Conservation (phyloP, 768 basidiomycete species). For the Cyathus striatus region DNA sequence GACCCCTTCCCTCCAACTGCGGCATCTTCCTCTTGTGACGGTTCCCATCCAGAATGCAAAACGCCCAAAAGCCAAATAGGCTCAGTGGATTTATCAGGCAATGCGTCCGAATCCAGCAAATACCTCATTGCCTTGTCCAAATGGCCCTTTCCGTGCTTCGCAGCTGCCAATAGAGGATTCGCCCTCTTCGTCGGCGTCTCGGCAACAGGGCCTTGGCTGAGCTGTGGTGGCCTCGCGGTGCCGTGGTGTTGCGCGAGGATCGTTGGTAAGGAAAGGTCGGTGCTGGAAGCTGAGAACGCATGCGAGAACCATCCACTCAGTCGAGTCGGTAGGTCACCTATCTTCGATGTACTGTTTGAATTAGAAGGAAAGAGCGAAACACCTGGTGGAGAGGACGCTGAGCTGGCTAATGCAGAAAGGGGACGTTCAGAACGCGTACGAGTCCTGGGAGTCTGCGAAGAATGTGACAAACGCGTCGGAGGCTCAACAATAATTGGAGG, state of each 20-base stretch:
- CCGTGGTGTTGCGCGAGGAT: constrained; percentile 43
- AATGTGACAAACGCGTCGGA: constrained; percentile 8
- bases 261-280: constrained; percentile 64
- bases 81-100: constrained; percentile 75
- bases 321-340: constrained; percentile 68
- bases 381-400: constrained; percentile 18
- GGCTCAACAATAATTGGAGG: constrained; percentile 68
- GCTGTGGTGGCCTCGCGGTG: too few relatives aligned
- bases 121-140: constrained; percentile 84
- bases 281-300: constrained; percentile 66
- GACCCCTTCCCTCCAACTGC: constrained; percentile 2
- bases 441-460: constrained; percentile 30
- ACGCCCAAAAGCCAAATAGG: constrained; percentile 90
- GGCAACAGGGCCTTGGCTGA: constrained; percentile 13
- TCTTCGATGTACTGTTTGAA: constrained; percentile 42
- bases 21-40: constrained; percentile 17
- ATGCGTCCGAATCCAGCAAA: constrained; percentile 86
- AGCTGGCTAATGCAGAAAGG: constrained; percentile 36
- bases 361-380: constrained; percentile 36
- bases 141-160: constrained; percentile 70
- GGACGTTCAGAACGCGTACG: constrained; percentile 57
- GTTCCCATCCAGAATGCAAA: constrained; percentile 71
- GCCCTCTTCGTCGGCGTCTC: constrained; percentile 19
- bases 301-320: constrained; percentile 81
- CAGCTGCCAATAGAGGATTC: constrained; percentile 56